Conservation (phyloP, 768 basidiomycete species). For the Podaxis sp. region DNA sequence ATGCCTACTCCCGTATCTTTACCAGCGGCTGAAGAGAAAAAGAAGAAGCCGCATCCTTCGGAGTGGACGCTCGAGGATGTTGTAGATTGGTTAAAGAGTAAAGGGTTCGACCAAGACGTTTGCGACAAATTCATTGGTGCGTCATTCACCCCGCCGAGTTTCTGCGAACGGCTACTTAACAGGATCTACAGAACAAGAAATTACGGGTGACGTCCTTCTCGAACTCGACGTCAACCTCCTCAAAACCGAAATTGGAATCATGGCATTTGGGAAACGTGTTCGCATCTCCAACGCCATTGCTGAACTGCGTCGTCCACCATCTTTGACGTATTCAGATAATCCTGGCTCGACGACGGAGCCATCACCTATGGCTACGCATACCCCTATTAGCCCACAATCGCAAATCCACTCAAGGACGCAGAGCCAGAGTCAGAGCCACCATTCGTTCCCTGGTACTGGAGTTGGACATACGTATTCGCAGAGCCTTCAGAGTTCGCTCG, state of each 20-base stretch:
- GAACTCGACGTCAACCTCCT: conserved; percentile 91
- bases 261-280: conserved; percentile 92
- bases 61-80: conserved; percentile 92
- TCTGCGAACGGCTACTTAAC: neutral
- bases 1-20: conserved; percentile 10
- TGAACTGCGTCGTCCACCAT: conserved; percentile 78
- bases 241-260: conserved; percentile 91
- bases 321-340: conserved; percentile 54
- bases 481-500: conserved; percentile 41
- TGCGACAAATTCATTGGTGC: conserved; percentile 85
- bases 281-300: conserved; percentile 91
- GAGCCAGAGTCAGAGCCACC: conserved; percentile 44
- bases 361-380: conserved; percentile 23
- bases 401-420: conserved; percentile 38
- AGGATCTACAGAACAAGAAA: conserved; percentile 84
- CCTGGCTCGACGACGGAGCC: neutral
- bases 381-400: conserved; percentile 24
- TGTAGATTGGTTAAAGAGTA: conserved; percentile 79
- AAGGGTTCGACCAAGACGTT: conserved; percentile 83
- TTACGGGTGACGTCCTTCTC: conserved; percentile 94
- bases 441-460: conserved; percentile 37
- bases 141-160: conserved; percentile 22
- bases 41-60: conserved; percentile 47
- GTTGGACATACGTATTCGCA: conserved; percentile 28
- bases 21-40: conserved; percentile 22